Percentiles rank a stretch among this genome's conserved stretches.
Conservation (phyloP, 495 filamentous ascomycete genomes). For the Filosporella fistucella region DNA sequence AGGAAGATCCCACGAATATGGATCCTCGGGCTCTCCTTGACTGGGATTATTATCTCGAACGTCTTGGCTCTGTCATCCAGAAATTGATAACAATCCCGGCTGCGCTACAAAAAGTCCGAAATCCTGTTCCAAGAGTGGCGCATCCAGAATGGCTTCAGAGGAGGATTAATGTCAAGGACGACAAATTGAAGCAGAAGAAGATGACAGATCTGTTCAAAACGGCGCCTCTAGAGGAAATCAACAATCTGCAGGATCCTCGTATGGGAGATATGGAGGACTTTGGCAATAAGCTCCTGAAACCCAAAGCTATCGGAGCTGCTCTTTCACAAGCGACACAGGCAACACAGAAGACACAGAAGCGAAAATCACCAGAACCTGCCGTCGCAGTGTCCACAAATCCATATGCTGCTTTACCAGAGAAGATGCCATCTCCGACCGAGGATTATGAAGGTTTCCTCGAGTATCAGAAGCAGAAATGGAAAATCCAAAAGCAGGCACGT, state of each 20-base stretch:
- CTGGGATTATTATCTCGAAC: conserved; percentile 95
- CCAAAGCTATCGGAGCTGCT: conserved; percentile 61
- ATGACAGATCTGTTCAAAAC: conserved; percentile 93
- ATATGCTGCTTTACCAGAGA: conserved; percentile 75
- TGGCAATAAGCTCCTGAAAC: conserved; percentile 57
- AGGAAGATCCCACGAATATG: conserved; percentile 89
- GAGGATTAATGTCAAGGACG: conserved; percentile 89
- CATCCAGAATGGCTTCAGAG: conserved; percentile 97
- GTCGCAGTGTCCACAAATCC: conserved; percentile 64
- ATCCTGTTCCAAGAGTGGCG: conserved; percentile 86
- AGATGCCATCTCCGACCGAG: conserved; percentile 80
- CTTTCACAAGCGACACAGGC: conserved; percentile 36
- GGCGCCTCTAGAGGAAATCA: conserved; percentile 66
- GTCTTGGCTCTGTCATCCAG: conserved; percentile 92
- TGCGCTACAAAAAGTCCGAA: conserved; percentile 88
- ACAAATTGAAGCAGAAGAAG: conserved; percentile 97
- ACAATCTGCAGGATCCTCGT: conserved; percentile 56
- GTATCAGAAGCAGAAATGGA: conserved; percentile 99
- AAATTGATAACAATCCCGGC: conserved; percentile 99
- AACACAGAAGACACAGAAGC: conserved; percentile 64
- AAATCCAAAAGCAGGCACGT: conserved; percentile 90
- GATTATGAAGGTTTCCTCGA: conserved; percentile 87
- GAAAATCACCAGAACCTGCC: conserved; percentile 67
- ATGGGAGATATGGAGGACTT: conserved; percentile 84
- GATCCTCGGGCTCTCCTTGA: conserved; percentile 86